Conservation (phyloP, 495 filamentous ascomycete genomes). For the Neurospora sp. region DNA sequence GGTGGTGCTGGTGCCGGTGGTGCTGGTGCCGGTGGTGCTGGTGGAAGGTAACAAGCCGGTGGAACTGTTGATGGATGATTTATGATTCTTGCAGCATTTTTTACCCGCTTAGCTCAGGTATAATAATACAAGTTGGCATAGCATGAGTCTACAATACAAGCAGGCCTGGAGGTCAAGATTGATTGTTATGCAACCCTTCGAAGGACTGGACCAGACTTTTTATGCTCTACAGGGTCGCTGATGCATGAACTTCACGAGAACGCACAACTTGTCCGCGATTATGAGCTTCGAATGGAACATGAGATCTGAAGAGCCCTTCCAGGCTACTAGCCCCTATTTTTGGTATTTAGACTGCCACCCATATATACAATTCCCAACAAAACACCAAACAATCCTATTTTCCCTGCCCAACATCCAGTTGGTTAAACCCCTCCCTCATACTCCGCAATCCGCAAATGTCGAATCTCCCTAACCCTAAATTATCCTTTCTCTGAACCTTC, state of each 20-base stretch:
- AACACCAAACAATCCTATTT: neutral
- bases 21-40: conserved; percentile 18
- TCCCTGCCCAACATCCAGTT: neutral
- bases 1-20: conserved; percentile 32
- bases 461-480: neutral
- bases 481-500: neutral
- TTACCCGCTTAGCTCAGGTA: neutral
- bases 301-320: neutral
- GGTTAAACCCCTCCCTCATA: neutral
- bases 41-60: neutral
- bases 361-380: neutral
- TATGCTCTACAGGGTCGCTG: neutral
- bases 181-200: neutral
- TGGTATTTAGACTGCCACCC: neutral
- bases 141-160: neutral
- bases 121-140: neutral
- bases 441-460: neutral
- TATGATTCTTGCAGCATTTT: neutral
- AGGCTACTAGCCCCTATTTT: neutral
- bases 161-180: neutral
- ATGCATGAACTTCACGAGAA: neutral
- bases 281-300: neutral
- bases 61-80: neutral
- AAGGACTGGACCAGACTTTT: neutral
- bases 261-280: neutral